A percentile compares a stretch with the other conserved stretches of the same genome.
These are phyloP conservation scores for Cynara cardunculus DNA, from an alignment of 129 eudicot species.

Conservation along the genomic window DNA sequence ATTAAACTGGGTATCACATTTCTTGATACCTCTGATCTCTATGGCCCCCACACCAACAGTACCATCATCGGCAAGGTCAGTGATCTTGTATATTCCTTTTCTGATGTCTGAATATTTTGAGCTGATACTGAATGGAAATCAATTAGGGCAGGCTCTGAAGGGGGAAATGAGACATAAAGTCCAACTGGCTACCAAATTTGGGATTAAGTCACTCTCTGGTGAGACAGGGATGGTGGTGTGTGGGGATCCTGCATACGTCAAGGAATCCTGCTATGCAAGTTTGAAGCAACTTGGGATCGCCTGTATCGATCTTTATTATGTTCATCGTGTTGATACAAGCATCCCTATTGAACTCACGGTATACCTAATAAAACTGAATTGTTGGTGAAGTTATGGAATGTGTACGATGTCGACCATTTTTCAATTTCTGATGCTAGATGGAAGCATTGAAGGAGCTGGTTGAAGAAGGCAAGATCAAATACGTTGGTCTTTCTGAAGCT, in stretches of 20 bases:
- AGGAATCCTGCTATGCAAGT: slow-evolving; percentile 52
- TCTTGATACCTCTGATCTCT: slow-evolving; percentile 52
- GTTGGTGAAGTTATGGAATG: neutral
- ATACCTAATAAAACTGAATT: neutral
- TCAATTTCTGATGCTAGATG: slow-evolving; percentile 30
- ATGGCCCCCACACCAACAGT: slow-evolving; percentile 47
- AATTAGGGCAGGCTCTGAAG: slow-evolving; percentile 40
- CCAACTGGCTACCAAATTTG: slow-evolving; percentile 50
- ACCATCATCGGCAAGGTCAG: slow-evolving; percentile 40
- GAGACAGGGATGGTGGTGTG: slow-evolving; percentile 28
- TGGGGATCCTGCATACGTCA: slow-evolving; percentile 48
- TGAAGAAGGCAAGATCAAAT: slow-evolving; percentile 58
- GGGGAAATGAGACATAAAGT: slow-evolving; percentile 45
- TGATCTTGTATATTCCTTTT: neutral
- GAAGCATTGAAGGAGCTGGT: slow-evolving; percentile 55
- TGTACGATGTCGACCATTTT: neutral
- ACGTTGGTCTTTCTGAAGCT: slow-evolving; percentile 63
- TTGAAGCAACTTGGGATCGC: slow-evolving; percentile 47
- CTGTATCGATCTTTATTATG: slow-evolving; percentile 51
- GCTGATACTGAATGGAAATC: slow-evolving; percentile 1
- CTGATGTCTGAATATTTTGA: neutral
- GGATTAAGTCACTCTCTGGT: slow-evolving; percentile 32
- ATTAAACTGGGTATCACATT: slow-evolving; percentile 44
- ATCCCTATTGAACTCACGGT: slow-evolving; percentile 65
- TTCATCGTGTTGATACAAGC: slow-evolving; percentile 49